Evolutionary conservation across 768 basidiomycete genomes (phyloP).

Genomic region (Rhodotorula kratochvilovae): DNA sequence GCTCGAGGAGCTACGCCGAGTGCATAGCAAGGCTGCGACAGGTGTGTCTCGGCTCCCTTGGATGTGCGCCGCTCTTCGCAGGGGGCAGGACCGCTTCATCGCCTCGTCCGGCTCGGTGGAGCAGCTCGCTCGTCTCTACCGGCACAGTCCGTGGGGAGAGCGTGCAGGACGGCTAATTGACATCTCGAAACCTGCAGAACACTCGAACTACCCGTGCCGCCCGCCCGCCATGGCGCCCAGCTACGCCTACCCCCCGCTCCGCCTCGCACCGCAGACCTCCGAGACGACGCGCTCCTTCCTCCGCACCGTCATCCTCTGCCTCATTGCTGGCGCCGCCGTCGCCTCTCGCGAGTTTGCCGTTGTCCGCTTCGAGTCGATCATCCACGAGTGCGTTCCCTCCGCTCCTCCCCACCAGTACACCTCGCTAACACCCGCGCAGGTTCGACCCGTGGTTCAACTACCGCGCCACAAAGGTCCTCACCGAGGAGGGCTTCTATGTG

Average conservation of each 20-base stretch:
- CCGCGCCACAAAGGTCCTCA: constrained; percentile 86
- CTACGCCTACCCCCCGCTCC: constrained; percentile 35
- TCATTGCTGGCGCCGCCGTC: constrained; percentile 78
- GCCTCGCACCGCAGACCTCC: constrained; percentile 3
- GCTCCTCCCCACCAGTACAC: too few species aligned
- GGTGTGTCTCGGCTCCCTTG: too few species aligned
- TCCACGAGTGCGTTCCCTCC: constrained; percentile 61
- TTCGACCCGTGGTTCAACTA: constrained; percentile 86
- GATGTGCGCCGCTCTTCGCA: too few species aligned
- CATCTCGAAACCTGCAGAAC: too few species aligned
- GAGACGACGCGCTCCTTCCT: constrained; percentile 59
- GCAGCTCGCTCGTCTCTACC: not conserved
- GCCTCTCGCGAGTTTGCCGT: constrained; percentile 96
- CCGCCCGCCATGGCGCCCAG: constrained; percentile 6
- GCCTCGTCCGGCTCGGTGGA: too few species aligned
- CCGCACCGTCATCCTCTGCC: constrained; percentile 77
- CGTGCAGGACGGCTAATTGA: too few species aligned
- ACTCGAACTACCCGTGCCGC: too few species aligned
- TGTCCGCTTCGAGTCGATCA: constrained; percentile 96
- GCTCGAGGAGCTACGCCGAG: too few species aligned
- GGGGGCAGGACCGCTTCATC: too few species aligned
- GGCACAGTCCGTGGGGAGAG: too few species aligned
- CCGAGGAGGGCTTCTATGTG: constrained; percentile 92
- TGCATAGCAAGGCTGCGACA: too few species aligned
- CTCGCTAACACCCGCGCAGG: constrained; percentile 1